These are phyloP conservation scores for Aspergillus tanneri DNA, from an alignment of 2,329 filamentous ascomycete species.

Conservation along the genomic window DNA sequence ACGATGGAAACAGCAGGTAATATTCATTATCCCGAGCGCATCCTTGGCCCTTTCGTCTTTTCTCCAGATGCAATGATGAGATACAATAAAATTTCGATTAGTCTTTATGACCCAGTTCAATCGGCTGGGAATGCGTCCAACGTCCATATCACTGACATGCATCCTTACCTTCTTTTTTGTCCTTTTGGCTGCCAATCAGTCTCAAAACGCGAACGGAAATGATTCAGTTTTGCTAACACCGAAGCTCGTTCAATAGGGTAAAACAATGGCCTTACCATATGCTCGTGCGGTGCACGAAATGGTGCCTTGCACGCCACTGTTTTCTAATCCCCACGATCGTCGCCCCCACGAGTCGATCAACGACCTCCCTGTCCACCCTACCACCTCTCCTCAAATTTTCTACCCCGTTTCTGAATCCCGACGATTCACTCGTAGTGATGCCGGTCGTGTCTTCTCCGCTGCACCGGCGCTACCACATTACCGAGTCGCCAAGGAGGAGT, in stretches of 20 bases:
- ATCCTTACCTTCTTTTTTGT: conserved; percentile 11
- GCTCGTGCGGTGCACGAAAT: conserved; percentile 72
- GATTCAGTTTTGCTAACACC: conserved; percentile 19
- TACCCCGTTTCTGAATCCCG: conserved; percentile 64
- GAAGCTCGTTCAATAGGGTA: conserved; percentile 52
- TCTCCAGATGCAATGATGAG: conserved; percentile 60
- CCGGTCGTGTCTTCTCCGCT: conserved; percentile 59
- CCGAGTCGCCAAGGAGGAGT: conserved; percentile 23
- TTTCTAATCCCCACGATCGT: conserved; percentile 30
- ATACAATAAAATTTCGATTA: conserved; percentile 86
- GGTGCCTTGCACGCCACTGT: conserved; percentile 67
- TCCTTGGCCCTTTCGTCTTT: conserved; percentile 5
- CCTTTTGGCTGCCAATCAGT: conserved; percentile 2
- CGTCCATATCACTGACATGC: conserved; percentile 49
- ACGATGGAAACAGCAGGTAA: conserved; percentile 72
- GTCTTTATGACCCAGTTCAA: conserved; percentile 86
- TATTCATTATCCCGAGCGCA: conserved; percentile 36
- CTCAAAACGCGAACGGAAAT: neutral
- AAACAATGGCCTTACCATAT: conserved; percentile 74
- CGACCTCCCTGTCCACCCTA: conserved; percentile 60
- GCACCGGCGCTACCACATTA: conserved; percentile 39
- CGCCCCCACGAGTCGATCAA: conserved; percentile 62
- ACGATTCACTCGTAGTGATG: conserved; percentile 64
- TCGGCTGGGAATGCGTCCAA: conserved; percentile 56
- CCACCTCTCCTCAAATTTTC: conserved; percentile 58